Evolutionary conservation across 805 yeast species (phyloP).

Genomic region (Saccharomycopsis capsularis): DNA sequence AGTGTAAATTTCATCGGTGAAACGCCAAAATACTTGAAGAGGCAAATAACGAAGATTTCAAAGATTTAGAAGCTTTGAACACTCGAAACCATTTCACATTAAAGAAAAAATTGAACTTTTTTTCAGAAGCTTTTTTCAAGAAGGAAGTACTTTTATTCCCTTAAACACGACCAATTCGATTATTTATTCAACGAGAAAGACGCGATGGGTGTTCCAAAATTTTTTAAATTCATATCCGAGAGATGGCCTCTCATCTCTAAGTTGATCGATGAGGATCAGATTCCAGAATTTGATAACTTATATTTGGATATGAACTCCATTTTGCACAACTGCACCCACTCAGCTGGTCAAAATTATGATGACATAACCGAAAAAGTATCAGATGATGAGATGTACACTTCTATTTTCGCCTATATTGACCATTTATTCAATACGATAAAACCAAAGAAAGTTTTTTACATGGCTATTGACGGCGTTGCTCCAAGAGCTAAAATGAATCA

Average conservation of each 20-base stretch:
- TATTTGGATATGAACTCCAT: slow-evolving; percentile 98
- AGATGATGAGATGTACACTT: slow-evolving; percentile 86
- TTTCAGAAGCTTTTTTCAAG: too few relatives aligned
- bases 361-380: slow-evolving; percentile 55
- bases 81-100: too few relatives aligned
- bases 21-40: too few relatives aligned
- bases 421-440: slow-evolving; percentile 82
- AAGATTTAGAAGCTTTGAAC: too few relatives aligned
- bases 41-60: too few relatives aligned
- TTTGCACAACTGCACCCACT: slow-evolving; percentile 87
- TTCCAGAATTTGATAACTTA: slow-evolving; percentile 91
- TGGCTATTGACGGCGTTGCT: slow-evolving; percentile 99
- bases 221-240: slow-evolving; percentile 93
- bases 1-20: too few relatives aligned
- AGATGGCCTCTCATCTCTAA: slow-evolving; percentile 97
- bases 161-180: too few relatives aligned
- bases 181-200: too few relatives aligned
- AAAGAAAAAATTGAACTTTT: too few relatives aligned
- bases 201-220: slow-evolving; percentile 86
- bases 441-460: slow-evolving; percentile 80
- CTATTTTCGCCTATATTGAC: slow-evolving; percentile 92
- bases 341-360: slow-evolving; percentile 48
- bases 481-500: slow-evolving; percentile 99
- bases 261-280: slow-evolving; percentile 67
- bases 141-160: too few relatives aligned